phyloP scores from a whole-genome alignment of 2,329 filamentous ascomycete genomes.

The Talaromyces sp. region DNA sequence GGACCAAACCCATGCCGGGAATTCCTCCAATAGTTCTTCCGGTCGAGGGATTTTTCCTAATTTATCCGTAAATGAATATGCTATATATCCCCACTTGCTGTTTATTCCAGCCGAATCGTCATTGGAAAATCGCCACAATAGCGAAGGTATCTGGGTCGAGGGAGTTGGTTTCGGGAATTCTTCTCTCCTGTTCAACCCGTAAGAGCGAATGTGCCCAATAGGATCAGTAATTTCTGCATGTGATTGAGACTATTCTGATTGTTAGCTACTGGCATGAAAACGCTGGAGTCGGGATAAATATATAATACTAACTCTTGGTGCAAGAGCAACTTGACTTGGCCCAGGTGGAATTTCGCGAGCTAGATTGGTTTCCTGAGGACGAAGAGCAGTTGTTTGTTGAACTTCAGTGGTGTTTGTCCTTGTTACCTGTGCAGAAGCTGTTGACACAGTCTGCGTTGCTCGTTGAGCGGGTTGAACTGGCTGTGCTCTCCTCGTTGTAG shows the following conservation, averaged over 20 bases:
- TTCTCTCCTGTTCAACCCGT: constrained; percentile 1
- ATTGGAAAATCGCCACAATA: constrained; percentile 31
- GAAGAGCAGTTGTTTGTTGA: background rate
- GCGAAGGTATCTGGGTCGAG: constrained; percentile 15
- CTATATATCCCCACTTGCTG: constrained; percentile 15
- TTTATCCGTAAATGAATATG: constrained; percentile 19
- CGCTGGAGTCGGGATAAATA: background rate
- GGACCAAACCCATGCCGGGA: constrained; percentile 16
- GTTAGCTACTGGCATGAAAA: background rate
- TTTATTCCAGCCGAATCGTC: constrained; percentile 27
- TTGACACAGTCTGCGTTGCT: background rate
- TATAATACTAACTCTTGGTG: background rate
- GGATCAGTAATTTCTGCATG: background rate
- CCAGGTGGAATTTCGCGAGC: background rate
- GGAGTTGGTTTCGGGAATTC: background rate
- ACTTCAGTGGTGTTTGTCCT: background rate
- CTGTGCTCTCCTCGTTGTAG: background rate
- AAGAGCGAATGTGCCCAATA: background rate
- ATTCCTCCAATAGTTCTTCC: constrained; percentile 11
- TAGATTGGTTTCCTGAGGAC: background rate
- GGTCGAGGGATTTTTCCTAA: constrained; percentile 11
- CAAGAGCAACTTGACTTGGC: background rate
- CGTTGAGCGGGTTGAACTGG: background rate
- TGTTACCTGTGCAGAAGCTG: background rate
- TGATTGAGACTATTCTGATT: background rate